Percentiles rank a stretch among this genome's conserved stretches.
These are phyloP conservation scores for Daldinia caldariorum DNA, from an alignment of 495 filamentous ascomycete species.

Conservation along the genomic window DNA sequence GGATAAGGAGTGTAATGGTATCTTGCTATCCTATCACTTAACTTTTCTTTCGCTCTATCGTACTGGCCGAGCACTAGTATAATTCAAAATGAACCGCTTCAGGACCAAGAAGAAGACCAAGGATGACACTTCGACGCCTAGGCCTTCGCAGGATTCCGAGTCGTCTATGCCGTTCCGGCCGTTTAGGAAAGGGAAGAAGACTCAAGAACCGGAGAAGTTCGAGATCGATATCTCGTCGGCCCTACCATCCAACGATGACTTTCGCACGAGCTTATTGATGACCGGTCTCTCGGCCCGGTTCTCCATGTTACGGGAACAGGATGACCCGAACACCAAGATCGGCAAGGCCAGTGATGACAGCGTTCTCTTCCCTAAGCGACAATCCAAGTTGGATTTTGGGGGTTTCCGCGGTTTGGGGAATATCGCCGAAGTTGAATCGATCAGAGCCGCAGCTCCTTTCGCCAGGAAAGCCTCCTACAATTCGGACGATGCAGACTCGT, in stretches of 20 bases:
- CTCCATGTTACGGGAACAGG: constrained; percentile 94
- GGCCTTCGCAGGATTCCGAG: constrained; percentile 63
- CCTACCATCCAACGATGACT: constrained; percentile 85
- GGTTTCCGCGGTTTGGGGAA: constrained; percentile 67
- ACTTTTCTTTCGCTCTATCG: not conserved
- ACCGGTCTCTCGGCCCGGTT: constrained; percentile 93
- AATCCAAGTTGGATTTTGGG: constrained; percentile 70
- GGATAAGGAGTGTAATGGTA: constrained; percentile 15
- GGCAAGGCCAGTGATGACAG: constrained; percentile 96
- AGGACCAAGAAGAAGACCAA: constrained; percentile 75
- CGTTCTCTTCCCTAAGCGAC: constrained; percentile 83
- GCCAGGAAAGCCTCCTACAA: constrained; percentile 62
- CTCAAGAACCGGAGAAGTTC: constrained; percentile 66
- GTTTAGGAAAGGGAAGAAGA: constrained; percentile 67
- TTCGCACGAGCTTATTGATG: constrained; percentile 97
- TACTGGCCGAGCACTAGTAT: not conserved
- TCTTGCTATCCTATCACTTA: not conserved
- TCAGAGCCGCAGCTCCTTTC: constrained; percentile 67
- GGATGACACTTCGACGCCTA: constrained; percentile 61
- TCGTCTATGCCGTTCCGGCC: constrained; percentile 62
- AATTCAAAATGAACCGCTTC: constrained; percentile 74
- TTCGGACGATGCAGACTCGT: constrained; percentile 72
- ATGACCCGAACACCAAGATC: constrained; percentile 84
- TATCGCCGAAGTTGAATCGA: constrained; percentile 88
- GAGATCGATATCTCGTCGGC: constrained; percentile 77